A percentile compares a stretch with the other conserved stretches of the same genome.
Evolutionary conservation across 2,329 filamentous ascomycete genomes (phyloP).

Genomic region (Fusarium continuum): DNA sequence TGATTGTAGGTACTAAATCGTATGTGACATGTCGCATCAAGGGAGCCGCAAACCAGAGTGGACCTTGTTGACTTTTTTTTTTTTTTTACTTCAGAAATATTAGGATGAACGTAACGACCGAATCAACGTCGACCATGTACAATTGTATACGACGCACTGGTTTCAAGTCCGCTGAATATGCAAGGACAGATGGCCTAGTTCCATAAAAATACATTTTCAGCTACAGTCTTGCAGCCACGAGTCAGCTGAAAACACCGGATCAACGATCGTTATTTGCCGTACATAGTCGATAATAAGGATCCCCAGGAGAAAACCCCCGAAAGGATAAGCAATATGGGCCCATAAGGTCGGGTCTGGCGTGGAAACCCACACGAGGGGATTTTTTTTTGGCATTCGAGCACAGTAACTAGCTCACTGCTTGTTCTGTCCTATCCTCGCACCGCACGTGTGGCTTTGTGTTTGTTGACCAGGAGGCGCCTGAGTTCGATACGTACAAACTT

Average conservation of each 20-base stretch:
- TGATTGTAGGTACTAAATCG: not conserved
- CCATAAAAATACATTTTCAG: conserved; percentile 11
- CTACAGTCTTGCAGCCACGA: conserved; percentile 3
- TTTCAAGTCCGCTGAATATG: not conserved
- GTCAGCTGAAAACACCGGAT: conserved; percentile 6
- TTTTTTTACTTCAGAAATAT: too few species aligned
- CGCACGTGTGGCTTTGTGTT: not conserved
- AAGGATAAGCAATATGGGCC: conserved; percentile 9
- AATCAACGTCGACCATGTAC: not conserved
- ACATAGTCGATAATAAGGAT: conserved; percentile 17
- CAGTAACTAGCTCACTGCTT: too few species aligned
- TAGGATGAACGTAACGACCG: too few species aligned
- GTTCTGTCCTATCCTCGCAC: not conserved
- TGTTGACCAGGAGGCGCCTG: conserved; percentile 3
- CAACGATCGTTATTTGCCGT: conserved; percentile 14
- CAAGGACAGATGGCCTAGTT: not conserved
- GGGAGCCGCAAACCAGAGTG: not conserved
- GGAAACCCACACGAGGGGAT: conserved; percentile 7
- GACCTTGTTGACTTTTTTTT: too few species aligned
- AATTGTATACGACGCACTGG: not conserved
- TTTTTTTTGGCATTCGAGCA: conserved; percentile 1
- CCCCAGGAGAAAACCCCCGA: conserved; percentile 13
- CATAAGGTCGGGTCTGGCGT: conserved; percentile 5
- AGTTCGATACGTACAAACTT: conserved; percentile 5
- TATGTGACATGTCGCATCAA: conserved; percentile 5